These are phyloP conservation scores for Aspergillus texensis DNA, from an alignment of 2,329 filamentous ascomycete species.

Conservation along the genomic window DNA sequence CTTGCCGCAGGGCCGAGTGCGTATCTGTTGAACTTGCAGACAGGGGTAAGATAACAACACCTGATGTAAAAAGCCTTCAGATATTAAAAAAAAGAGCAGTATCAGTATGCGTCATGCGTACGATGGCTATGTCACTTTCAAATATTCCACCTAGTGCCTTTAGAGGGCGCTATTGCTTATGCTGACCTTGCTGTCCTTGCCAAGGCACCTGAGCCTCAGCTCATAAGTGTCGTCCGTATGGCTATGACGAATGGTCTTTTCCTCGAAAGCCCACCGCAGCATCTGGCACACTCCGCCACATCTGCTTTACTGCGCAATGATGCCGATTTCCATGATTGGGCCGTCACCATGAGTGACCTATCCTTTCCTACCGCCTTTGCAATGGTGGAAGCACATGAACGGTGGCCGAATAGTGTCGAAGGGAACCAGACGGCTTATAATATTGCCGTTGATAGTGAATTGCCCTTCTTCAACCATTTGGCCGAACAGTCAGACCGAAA, in stretches of 20 bases:
- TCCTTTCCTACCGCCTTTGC: slow-evolving; percentile 21
- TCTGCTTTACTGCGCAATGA: slow-evolving; percentile 50
- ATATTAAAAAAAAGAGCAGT: slow-evolving; percentile 7
- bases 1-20: slow-evolving; percentile 21
- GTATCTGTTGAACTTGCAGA: slow-evolving; percentile 16
- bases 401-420: slow-evolving; percentile 21
- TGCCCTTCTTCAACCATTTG: slow-evolving; percentile 39
- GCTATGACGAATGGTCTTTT: slow-evolving; percentile 63
- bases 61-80: background rate
- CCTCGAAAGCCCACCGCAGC: slow-evolving; percentile 52
- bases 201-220: slow-evolving; percentile 24
- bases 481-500: slow-evolving; percentile 37
- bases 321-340: slow-evolving; percentile 49
- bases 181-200: slow-evolving; percentile 27
- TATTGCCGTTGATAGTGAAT: slow-evolving; percentile 30
- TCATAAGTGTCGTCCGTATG: slow-evolving; percentile 51
- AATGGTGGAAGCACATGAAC: slow-evolving; percentile 28
- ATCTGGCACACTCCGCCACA: slow-evolving; percentile 59
- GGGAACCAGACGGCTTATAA: slow-evolving; percentile 30
- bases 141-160: slow-evolving; percentile 33
- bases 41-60: background rate
- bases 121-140: slow-evolving; percentile 33
- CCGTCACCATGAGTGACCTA: slow-evolving; percentile 51
- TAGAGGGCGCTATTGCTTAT: slow-evolving; percentile 26
- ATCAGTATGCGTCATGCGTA: slow-evolving; percentile 29